Conservation (phyloP, 2,329 filamentous ascomycete genomes). For the Trichothecium roseum region DNA sequence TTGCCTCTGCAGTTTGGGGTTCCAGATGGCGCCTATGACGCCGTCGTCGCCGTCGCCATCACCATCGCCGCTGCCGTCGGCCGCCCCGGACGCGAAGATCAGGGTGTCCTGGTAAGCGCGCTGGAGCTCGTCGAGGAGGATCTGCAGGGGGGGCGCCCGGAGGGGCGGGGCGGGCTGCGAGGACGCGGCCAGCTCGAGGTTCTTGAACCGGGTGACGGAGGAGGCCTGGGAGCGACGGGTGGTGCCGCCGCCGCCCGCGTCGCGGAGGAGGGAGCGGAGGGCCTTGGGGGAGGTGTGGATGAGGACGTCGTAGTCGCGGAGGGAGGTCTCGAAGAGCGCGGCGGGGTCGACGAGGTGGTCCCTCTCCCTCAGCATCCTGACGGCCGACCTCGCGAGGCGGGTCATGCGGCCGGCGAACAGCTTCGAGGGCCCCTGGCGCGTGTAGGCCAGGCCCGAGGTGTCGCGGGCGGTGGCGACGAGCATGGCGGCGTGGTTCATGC, state of each 20-base stretch:
- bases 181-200: conserved; percentile 54
- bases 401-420: conserved; percentile 80
- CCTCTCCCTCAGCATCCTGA: conserved; percentile 45
- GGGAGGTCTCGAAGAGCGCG: conserved; percentile 59
- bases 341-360: conserved; percentile 38
- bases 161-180: conserved; percentile 30
- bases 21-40: conserved; percentile 49
- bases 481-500: conserved; percentile 72
- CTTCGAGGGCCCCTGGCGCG: conserved; percentile 58
- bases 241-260: conserved; percentile 22
- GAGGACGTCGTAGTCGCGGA: conserved; percentile 78
- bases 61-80: conserved; percentile 26
- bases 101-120: conserved; percentile 57
- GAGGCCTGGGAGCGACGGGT: conserved; percentile 26
- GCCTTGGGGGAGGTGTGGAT: conserved; percentile 55
- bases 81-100: conserved; percentile 75
- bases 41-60: conserved; percentile 30
- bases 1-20: conserved; percentile 41
- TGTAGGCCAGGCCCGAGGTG: conserved; percentile 70
- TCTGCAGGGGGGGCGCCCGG: conserved; percentile 48
- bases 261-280: conserved; percentile 29
- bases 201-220: conserved; percentile 80
- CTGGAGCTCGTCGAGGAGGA: conserved; percentile 59
- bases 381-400: conserved; percentile 66
- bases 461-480: conserved; percentile 77